Conservation (phyloP, 1,284 basidiomycete genomes). For the Uromyces viciae-fabae region DNA sequence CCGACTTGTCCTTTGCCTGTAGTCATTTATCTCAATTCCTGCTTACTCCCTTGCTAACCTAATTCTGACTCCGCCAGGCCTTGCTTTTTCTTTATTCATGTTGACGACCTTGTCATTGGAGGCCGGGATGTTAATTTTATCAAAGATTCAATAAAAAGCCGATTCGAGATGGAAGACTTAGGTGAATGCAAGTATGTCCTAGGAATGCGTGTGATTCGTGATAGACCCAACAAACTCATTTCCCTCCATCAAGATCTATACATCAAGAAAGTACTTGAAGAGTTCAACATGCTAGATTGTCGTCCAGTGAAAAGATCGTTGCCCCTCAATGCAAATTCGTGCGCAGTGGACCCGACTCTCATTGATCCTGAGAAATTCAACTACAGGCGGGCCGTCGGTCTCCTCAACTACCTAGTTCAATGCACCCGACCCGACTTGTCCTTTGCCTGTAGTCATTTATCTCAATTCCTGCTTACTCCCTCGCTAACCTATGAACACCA, state of each 20-base stretch:
- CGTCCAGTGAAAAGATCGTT: background rate
- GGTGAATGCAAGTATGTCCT: background rate
- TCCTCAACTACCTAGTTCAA: slow-evolving; percentile 8
- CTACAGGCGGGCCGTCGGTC: background rate
- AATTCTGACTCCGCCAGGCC: background rate
- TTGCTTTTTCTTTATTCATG: background rate
- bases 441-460: background rate
- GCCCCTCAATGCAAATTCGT: background rate
- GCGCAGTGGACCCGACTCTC: background rate
- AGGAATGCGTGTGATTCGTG: background rate
- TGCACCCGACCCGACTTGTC: slow-evolving; percentile 13
- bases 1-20: slow-evolving; percentile 1
- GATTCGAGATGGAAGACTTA: background rate
- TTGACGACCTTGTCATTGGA: background rate
- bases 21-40: background rate
- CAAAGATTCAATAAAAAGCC: background rate
- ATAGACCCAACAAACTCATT: background rate
- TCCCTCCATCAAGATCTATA: background rate
- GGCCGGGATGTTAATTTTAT: background rate
- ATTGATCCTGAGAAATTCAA: background rate
- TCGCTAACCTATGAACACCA: background rate
- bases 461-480: background rate
- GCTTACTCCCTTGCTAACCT: no score
- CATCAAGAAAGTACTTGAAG: background rate
- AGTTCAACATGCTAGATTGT: slow-evolving; percentile 4